Percentiles rank a stretch among this genome's conserved stretches.
phyloP scores from a whole-genome alignment of 2,329 filamentous ascomycete genomes.

The Arthrobotrys megalospora region DNA sequence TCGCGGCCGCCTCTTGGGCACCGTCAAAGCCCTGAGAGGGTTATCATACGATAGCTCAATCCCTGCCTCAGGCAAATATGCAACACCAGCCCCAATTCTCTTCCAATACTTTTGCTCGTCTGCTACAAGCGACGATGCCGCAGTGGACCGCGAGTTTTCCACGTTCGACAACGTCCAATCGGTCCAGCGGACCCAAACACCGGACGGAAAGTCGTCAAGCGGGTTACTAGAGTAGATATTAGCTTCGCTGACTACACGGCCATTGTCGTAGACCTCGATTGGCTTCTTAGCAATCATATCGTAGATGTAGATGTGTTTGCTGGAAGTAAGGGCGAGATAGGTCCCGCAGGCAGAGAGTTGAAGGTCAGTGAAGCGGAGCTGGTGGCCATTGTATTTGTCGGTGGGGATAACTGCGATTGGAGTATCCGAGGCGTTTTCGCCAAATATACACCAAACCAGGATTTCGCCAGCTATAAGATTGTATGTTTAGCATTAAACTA shows the following conservation, averaged over 20 bases:
- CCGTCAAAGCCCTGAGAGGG: slow-evolving; percentile 54
- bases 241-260: slow-evolving; percentile 62
- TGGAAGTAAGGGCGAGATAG: slow-evolving; percentile 64
- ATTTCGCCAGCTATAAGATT: slow-evolving; percentile 44
- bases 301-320: slow-evolving; percentile 64
- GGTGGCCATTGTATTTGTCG: slow-evolving; percentile 55
- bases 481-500: slow-evolving; percentile 39
- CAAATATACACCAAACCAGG: slow-evolving; percentile 54
- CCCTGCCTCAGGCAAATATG: slow-evolving; percentile 52
- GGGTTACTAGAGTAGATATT: slow-evolving; percentile 64
- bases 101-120: slow-evolving; percentile 58
- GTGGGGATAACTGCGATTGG: slow-evolving; percentile 63
- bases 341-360: slow-evolving; percentile 62
- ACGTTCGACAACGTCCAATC: slow-evolving; percentile 46
- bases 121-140: slow-evolving; percentile 21
- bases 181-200: slow-evolving; percentile 64
- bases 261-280: slow-evolving; percentile 63
- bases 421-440: slow-evolving; percentile 48
- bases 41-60: slow-evolving; percentile 60
- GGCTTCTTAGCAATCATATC: slow-evolving; percentile 64
- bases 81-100: slow-evolving; percentile 46
- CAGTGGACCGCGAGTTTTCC: slow-evolving; percentile 23
- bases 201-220: slow-evolving; percentile 64
- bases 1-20: slow-evolving; percentile 45
- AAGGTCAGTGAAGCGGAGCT: slow-evolving; percentile 53